These are phyloP conservation scores for Ogataea trehalophila DNA, from an alignment of 805 yeast species.

Conservation along the genomic window DNA sequence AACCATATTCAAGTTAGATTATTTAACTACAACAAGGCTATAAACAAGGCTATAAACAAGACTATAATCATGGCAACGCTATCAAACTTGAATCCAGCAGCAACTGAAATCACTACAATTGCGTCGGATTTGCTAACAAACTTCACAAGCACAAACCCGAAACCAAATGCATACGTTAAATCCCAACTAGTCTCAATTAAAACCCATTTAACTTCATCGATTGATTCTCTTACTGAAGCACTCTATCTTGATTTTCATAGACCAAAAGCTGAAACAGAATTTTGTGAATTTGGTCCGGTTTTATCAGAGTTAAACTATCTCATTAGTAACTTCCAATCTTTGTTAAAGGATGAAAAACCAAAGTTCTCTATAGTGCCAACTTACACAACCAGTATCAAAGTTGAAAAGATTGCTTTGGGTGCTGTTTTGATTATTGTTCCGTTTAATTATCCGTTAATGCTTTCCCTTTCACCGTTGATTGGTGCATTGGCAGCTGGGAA, in stretches of 20 bases:
- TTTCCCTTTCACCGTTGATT: slow-evolving; percentile 60
- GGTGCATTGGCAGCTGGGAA: slow-evolving; percentile 89
- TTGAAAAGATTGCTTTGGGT: slow-evolving; percentile 52
- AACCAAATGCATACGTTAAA: slow-evolving; percentile 50
- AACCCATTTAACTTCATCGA: slow-evolving; percentile 56
- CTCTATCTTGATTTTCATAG: slow-evolving; percentile 65
- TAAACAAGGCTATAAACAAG: slow-evolving; percentile 4
- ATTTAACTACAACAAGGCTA: background rate
- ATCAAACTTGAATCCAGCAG: slow-evolving; percentile 33
- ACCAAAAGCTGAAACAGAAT: slow-evolving; percentile 53
- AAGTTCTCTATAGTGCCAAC: slow-evolving; percentile 32
- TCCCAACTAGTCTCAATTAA: slow-evolving; percentile 64
- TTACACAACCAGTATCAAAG: slow-evolving; percentile 17
- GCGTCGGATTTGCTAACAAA: slow-evolving; percentile 38
- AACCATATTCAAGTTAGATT: too few species aligned
- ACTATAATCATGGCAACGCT: slow-evolving; percentile 14
- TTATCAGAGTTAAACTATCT: slow-evolving; percentile 54
- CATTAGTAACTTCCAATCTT: slow-evolving; percentile 52
- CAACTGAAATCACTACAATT: slow-evolving; percentile 42
- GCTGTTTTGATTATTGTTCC: slow-evolving; percentile 70
- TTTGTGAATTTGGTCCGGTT: slow-evolving; percentile 50
- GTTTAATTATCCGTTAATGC: slow-evolving; percentile 71
- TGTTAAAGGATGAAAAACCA: slow-evolving; percentile 52
- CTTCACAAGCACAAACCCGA: slow-evolving; percentile 39
- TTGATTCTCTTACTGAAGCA: slow-evolving; percentile 51